These are phyloP conservation scores for Rhodotorula taiwanensis DNA, from an alignment of 768 basidiomycete genomes.

Conservation along the genomic window DNA sequence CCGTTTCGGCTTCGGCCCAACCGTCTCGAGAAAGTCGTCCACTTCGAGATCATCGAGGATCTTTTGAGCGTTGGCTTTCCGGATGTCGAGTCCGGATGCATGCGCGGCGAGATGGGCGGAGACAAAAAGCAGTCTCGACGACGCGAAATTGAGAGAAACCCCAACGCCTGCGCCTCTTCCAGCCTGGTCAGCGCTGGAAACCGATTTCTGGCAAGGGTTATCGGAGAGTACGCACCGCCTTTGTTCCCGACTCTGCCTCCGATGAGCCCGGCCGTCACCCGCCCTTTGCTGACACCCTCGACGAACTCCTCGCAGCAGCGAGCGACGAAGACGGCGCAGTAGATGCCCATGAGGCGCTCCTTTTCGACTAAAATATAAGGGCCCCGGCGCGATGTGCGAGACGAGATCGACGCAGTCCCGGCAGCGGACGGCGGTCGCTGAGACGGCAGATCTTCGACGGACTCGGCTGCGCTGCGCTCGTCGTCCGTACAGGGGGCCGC, in stretches of 20 bases:
- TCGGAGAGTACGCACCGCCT: conserved; percentile 45
- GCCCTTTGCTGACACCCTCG: conserved; percentile 52
- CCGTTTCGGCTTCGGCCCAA: conserved; percentile 49
- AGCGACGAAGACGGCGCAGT: conserved; percentile 46
- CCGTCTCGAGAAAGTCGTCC: conserved; percentile 59
- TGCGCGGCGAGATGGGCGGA: conserved; percentile 80
- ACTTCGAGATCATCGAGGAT: conserved; percentile 81
- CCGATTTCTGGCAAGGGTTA: too few species aligned
- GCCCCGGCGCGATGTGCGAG: conserved; percentile 45
- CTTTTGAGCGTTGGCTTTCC: conserved; percentile 78
- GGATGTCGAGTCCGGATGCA: conserved; percentile 57
- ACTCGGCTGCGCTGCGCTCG: background rate
- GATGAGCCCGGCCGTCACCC: conserved; percentile 81
- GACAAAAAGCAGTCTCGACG: conserved; percentile 76
- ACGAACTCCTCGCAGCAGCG: conserved; percentile 45
- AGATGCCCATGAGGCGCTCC: conserved; percentile 81
- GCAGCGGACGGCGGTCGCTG: background rate
- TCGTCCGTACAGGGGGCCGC: background rate
- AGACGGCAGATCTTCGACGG: background rate
- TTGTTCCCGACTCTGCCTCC: conserved; percentile 91
- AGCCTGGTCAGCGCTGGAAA: too few species aligned
- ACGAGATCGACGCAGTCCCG: background rate
- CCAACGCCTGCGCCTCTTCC: conserved; percentile 63
- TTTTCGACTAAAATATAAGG: conserved; percentile 80
- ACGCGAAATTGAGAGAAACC: conserved; percentile 74